Percentiles rank a stretch among this genome's conserved stretches.
phyloP scores from a whole-genome alignment of 352 stramenopile genomes.

The Phytophthora hibernalis region DNA sequence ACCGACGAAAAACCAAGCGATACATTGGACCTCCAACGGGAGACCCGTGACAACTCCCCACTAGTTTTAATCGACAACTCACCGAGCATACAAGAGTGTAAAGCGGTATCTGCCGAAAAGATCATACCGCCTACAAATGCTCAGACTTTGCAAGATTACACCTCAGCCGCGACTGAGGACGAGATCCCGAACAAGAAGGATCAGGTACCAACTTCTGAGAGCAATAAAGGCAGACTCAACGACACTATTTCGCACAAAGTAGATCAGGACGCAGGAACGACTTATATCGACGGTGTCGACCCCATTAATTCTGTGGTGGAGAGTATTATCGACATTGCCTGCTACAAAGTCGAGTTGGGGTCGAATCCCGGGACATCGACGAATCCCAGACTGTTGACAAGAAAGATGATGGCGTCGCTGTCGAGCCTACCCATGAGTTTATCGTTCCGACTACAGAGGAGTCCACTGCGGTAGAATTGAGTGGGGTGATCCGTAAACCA shows the following conservation, averaged over 20 bases:
- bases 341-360: not conserved
- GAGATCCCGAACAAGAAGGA: not conserved
- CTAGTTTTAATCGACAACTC: not conserved
- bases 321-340: conserved; percentile 11
- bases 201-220: not conserved
- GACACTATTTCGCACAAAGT: too few species aligned
- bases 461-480: not conserved
- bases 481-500: not conserved
- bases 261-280: too few species aligned
- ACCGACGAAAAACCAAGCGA: not conserved
- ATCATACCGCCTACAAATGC: not conserved
- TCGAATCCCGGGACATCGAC: not conserved
- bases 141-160: too few species aligned
- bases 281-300: not conserved
- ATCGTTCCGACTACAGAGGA: not conserved
- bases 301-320: not conserved
- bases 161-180: too few species aligned
- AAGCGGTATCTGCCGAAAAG: not conserved
- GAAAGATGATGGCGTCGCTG: not conserved
- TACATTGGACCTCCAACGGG: not conserved
- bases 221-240: not conserved
- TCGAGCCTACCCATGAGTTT: not conserved
- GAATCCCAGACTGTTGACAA: not conserved
- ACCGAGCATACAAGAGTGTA: not conserved
- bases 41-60: not conserved